Conservation (phyloP, 768 basidiomycete species). For the Boletus insuetus region DNA sequence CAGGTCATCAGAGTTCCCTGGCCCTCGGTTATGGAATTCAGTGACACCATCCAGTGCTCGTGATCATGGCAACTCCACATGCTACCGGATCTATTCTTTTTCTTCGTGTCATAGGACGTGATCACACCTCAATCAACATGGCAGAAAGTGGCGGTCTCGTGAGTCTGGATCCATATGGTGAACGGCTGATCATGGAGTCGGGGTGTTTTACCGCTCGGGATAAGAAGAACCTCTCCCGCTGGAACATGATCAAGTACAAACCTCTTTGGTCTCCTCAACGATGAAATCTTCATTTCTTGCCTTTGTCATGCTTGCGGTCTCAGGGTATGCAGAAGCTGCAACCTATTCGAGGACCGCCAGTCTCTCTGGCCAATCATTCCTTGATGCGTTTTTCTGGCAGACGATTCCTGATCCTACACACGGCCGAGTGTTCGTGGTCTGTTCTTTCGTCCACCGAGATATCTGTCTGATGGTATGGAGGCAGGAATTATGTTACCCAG, state of each 20-base stretch:
- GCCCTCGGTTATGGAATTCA: too few species aligned
- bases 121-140: too few species aligned
- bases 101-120: too few species aligned
- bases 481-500: constrained; percentile 44
- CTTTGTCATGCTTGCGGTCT: constrained; percentile 7
- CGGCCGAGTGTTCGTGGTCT: constrained; percentile 29
- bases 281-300: constrained; percentile 5
- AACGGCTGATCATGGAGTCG: neutral
- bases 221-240: constrained; percentile 6
- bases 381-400: constrained; percentile 31
- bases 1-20: too few species aligned
- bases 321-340: constrained; percentile 30
- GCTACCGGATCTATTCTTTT: too few species aligned
- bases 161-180: neutral
- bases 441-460: neutral
- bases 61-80: too few species aligned
- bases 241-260: neutral
- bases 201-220: neutral
- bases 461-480: neutral
- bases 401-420: constrained; percentile 33
- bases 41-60: too few species aligned
- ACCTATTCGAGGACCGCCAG: constrained; percentile 46
- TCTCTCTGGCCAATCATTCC: constrained; percentile 50
- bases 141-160: neutral
- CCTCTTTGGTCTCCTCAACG: neutral